phyloP scores from a whole-genome alignment of 371 early-diverging fungal species.

The Gilbertella persicaria region DNA sequence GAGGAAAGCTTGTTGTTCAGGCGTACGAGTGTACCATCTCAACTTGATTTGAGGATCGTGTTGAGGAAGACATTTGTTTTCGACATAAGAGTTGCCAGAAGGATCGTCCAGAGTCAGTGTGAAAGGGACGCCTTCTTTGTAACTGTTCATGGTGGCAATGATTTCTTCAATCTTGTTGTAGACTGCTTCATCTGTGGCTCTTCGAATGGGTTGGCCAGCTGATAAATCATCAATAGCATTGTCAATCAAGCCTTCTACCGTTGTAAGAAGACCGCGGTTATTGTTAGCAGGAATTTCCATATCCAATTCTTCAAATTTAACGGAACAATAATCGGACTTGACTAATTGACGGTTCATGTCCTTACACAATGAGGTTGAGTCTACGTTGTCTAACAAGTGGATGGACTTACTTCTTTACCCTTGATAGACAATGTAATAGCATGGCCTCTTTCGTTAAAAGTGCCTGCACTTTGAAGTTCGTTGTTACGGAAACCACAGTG shows the following conservation, averaged over 20 bases:
- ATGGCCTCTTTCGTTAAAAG: conserved; percentile 81
- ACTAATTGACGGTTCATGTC: conserved; percentile 93
- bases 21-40: conserved; percentile 69
- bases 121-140: conserved; percentile 63
- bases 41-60: conserved; percentile 78
- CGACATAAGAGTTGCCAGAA: conserved; percentile 91
- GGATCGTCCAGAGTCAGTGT: conserved; percentile 87
- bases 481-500: conserved; percentile 91
- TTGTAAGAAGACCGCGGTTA: conserved; percentile 80
- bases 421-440: conserved; percentile 63
- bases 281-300: conserved; percentile 86
- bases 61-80: conserved; percentile 69
- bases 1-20: conserved; percentile 77
- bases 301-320: conserved; percentile 82
- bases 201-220: conserved; percentile 78
- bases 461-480: conserved; percentile 87
- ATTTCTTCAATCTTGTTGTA: conserved; percentile 78
- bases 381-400: neutral
- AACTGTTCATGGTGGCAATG: conserved; percentile 63
- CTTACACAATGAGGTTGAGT: conserved; percentile 9
- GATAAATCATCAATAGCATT: conserved; percentile 82
- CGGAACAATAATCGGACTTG: conserved; percentile 81
- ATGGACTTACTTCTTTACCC: conserved; percentile 49
- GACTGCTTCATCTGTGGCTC: conserved; percentile 60
- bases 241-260: conserved; percentile 86